Conservation (phyloP, 108 stramenopile species). For the Bacterosira constricta region DNA sequence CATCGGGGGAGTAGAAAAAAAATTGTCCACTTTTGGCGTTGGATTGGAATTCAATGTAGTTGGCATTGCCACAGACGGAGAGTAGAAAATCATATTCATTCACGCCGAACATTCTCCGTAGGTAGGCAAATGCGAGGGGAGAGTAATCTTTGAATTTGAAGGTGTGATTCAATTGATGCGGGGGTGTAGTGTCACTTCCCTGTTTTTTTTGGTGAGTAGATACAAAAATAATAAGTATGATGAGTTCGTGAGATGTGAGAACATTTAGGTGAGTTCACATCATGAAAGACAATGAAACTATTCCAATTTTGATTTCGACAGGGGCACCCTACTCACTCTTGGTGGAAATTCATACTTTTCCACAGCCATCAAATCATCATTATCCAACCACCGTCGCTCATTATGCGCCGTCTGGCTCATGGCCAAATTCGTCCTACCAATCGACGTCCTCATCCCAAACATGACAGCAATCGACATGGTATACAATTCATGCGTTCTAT, state of each 20-base stretch:
- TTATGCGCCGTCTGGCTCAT: constrained; percentile 53
- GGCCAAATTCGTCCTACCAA: constrained; percentile 74
- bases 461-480: constrained; percentile 96
- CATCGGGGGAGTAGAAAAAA: constrained; percentile 99
- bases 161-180: constrained; percentile 94
- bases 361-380: constrained; percentile 89
- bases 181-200: constrained; percentile 89
- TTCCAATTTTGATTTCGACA: no score
- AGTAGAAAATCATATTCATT: constrained; percentile 93
- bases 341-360: constrained; percentile 95
- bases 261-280: no score
- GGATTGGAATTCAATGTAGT: constrained; percentile 98
- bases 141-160: constrained; percentile 99
- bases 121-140: constrained; percentile 87
- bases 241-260: no score
- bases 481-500: constrained; percentile 94
- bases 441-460: constrained; percentile 92
- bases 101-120: constrained; percentile 90
- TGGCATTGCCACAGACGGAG: constrained; percentile 95
- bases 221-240: no score
- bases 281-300: no score
- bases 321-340: constrained; percentile 48
- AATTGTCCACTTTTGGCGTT: constrained; percentile 99
- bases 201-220: no score
- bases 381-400: constrained; percentile 59